These are phyloP conservation scores for Gyromitra esculenta DNA, from an alignment of 2,329 filamentous ascomycete species.

Conservation along the genomic window DNA sequence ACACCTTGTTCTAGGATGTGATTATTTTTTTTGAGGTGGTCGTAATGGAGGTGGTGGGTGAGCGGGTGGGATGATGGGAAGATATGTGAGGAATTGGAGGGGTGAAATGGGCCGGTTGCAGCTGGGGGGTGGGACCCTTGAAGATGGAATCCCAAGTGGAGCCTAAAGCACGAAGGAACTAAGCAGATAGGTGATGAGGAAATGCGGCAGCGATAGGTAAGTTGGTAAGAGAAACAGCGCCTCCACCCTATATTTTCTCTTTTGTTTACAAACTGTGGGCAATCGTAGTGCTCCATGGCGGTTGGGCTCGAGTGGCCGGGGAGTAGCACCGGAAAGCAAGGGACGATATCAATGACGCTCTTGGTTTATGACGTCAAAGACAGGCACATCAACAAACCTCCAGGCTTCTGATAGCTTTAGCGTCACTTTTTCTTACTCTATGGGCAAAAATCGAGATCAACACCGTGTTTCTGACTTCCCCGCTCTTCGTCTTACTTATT, in stretches of 20 bases:
- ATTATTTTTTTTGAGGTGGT: slow-evolving; percentile 28
- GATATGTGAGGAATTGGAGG: slow-evolving; percentile 48
- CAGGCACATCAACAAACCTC: slow-evolving; percentile 36
- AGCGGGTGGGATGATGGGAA: slow-evolving; percentile 46
- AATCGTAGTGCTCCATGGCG: not conserved
- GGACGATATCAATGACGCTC: slow-evolving; percentile 1
- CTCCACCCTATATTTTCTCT: slow-evolving; percentile 12
- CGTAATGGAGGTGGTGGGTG: slow-evolving; percentile 36
- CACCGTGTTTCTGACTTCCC: slow-evolving; percentile 38
- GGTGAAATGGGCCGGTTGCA: slow-evolving; percentile 48
- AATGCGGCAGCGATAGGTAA: slow-evolving; percentile 32
- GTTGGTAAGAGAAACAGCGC: slow-evolving; percentile 24
- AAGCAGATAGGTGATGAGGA: slow-evolving; percentile 6
- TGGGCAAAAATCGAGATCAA: slow-evolving; percentile 40
- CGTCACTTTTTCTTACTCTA: slow-evolving; percentile 8
- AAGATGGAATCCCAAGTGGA: slow-evolving; percentile 32
- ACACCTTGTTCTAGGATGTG: slow-evolving; percentile 43
- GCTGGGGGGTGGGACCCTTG: slow-evolving; percentile 40
- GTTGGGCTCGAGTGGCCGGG: not conserved
- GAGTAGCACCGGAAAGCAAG: slow-evolving; percentile 21
- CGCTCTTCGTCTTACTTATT: slow-evolving; percentile 44
- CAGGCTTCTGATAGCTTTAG: slow-evolving; percentile 18
- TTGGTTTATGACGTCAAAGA: slow-evolving; percentile 51
- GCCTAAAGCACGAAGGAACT: slow-evolving; percentile 36
- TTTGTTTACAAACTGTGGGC: not conserved